Evolutionary conservation across 371 early-diverging fungal genomes (phyloP), one percentile per base, ranked within the genome.

Genomic region (Dichotomocladium elegans): DNA sequence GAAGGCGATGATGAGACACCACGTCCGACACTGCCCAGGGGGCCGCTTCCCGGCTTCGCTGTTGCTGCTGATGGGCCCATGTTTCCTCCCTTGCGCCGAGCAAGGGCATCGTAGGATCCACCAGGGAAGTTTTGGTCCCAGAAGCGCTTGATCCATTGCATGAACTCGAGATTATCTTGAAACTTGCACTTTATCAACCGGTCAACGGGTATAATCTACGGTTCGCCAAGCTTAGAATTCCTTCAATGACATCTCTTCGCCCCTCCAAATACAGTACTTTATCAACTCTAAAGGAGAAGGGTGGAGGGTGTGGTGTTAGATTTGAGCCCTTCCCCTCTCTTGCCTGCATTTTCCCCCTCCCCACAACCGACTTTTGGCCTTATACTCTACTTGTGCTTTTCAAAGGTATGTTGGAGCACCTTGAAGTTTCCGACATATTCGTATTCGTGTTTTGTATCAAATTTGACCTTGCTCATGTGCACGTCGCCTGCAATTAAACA

Each of bases 91-190:
- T 88, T 83, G 41, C 95, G 84, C 21, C 94, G 83, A 15, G 68
- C 84, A 12, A 82, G 54, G 11, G 95, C 90, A 64, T 95, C 95
- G 60, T 95, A 96, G 6, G 55, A 67, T 24, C 86, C 88, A 22
- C 92, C 92, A 4, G 94, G 88, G 50, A 70, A 89, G 58, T 86
- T 81, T 34, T 74, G 68, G 53, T 94, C 94, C 94, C 93, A 94
- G 57, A 67, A 94, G 55, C 78, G 77, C 62, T 92, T 95, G 55
- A 93, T 60, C 95, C 95, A 95, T 62, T 95, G 96, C 63, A 93
- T 60, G 63, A 98, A 94, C 78, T 95, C 96, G 53, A 98, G 77
- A 66, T 96, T 98, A 70, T 98, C 98, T 71, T 95, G 95, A 73
- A 96, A 90, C 57, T 89, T 90, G 79, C 93, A 91, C 64, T 94